Conservation (phyloP, 2,329 filamentous ascomycete genomes). For the Aureobasidium sp. region DNA sequence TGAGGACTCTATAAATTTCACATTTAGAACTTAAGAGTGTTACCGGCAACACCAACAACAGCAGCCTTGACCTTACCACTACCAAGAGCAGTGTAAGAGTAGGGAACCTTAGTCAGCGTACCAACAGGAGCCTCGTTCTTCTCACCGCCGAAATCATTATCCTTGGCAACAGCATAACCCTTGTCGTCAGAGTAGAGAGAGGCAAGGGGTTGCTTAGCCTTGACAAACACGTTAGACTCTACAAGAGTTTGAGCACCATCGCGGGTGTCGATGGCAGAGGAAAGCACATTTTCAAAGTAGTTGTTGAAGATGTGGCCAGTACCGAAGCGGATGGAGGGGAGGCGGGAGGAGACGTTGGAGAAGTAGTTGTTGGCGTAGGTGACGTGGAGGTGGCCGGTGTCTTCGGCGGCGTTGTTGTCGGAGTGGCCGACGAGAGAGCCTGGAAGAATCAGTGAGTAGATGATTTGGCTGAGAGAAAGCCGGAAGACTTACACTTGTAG, state of each 20-base stretch:
- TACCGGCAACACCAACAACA: slow-evolving; percentile 44
- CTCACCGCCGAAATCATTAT: slow-evolving; percentile 44
- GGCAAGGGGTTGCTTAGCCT: slow-evolving; percentile 39
- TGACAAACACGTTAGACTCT: slow-evolving; percentile 53
- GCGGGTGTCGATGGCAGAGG: slow-evolving; percentile 56
- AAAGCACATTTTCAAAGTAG: slow-evolving; percentile 52
- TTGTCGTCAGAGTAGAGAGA: slow-evolving; percentile 33
- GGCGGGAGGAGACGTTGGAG: slow-evolving; percentile 51
- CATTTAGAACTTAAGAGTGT: slow-evolving; percentile 28
- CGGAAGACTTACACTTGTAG: slow-evolving; percentile 39
- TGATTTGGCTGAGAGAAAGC: too few relatives aligned
- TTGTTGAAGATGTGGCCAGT: slow-evolving; percentile 59
- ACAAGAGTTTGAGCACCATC: slow-evolving; percentile 57
- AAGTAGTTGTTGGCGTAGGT: slow-evolving; percentile 60
- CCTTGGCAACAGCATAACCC: slow-evolving; percentile 41
- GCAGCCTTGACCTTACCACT: slow-evolving; percentile 40
- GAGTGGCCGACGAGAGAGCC: slow-evolving; percentile 52
- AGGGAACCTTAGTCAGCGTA: slow-evolving; percentile 38
- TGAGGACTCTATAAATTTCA: too few relatives aligned
- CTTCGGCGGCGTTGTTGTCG: slow-evolving; percentile 43
- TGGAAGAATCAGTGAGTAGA: too few relatives aligned
- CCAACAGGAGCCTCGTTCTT: slow-evolving; percentile 37
- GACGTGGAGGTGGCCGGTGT: slow-evolving; percentile 51
- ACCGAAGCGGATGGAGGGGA: slow-evolving; percentile 56
- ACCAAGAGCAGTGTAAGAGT: slow-evolving; percentile 37